Percentiles rank a stretch among this genome's conserved stretches.
Evolutionary conservation across 2,329 filamentous ascomycete genomes (phyloP).

Genomic region (Dothistroma septosporum): DNA sequence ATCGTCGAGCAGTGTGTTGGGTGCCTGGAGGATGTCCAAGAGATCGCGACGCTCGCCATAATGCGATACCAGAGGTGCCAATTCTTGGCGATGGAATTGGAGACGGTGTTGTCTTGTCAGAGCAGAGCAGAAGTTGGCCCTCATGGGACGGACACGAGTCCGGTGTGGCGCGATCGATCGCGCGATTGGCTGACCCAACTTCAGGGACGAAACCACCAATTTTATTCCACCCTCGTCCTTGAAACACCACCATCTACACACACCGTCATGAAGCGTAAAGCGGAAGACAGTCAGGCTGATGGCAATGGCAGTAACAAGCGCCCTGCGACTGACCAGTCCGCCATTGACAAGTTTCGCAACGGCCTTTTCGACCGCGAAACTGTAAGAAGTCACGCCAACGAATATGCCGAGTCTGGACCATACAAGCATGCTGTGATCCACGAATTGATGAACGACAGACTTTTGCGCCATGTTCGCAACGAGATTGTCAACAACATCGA

Average conservation of each 20-base stretch:
- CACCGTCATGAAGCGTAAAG: background rate
- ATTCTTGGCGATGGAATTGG: background rate
- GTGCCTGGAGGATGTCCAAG: too few relatives aligned
- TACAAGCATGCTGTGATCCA: constrained; percentile 94
- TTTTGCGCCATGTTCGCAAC: constrained; percentile 79
- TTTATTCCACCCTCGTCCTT: background rate
- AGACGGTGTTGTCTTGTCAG: background rate
- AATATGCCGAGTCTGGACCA: constrained; percentile 61
- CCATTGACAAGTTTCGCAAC: constrained; percentile 57
- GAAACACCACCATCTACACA: background rate
- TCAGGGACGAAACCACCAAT: background rate
- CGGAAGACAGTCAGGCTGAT: background rate
- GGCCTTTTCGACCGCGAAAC: constrained; percentile 61
- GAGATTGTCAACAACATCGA: constrained; percentile 88
- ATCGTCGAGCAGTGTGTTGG: too few relatives aligned
- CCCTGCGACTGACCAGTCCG: constrained; percentile 36
- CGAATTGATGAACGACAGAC: constrained; percentile 69
- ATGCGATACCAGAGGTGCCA: too few relatives aligned
- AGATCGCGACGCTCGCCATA: too few relatives aligned
- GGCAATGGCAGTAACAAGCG: constrained; percentile 39
- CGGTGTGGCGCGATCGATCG: too few relatives aligned
- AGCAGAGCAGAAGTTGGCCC: background rate
- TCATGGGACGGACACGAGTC: background rate
- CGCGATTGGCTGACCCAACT: background rate
- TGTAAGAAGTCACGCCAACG: constrained; percentile 55